Evolutionary conservation across 306 rosid genomes (phyloP), one percentile per base, ranked within the genome.

Genomic region (Macrotyloma uniflorum): DNA sequence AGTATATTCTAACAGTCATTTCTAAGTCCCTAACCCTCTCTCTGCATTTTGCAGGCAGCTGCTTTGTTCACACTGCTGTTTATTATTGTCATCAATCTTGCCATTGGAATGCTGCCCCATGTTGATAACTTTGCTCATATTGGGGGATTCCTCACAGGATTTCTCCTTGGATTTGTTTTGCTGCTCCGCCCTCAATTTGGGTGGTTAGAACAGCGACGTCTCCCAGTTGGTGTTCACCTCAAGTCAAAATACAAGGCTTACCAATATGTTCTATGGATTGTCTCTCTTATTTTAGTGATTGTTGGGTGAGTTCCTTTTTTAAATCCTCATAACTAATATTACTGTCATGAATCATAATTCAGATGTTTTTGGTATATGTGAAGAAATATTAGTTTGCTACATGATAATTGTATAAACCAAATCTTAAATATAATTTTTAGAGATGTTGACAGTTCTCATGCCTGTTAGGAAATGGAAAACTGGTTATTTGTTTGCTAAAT

Each of bases 91-190:
- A 66, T 94, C 77, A 94, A 94, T 84, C 93, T 94, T 13, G 95
- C 86, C 69, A 79, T 94, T 51, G 97, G 97, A 81, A 88, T 94
- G 83, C 70, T 90, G 61, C 97, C 97, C 5, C 97, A 84, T 23
- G 89, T 92, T 2, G 93, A 90, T 77, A 94, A 92, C 53, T 94
- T 89, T n/a, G 97, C 97, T 3, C 97, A 94, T 65, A 89, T 92
- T 0, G 97, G 98, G 1, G 97, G 98, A 43, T 92, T 92, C 80
- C 57, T 90, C 7, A 78, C 88, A 0, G 98, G 98, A 24, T 83
- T 94, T 66, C 90, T 90, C 61, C 88, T 90, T 32, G 97, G 98
- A 47, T 94, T 94, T 73, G 67, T 90, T 65, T 79, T 92, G 78
- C 90, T 94, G 61, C 87, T 89, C 6, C 97, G 97, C 49, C 97